Evolutionary conservation across 2,329 filamentous ascomycete genomes (phyloP).

Genomic region (Aspergillus sp.): DNA sequence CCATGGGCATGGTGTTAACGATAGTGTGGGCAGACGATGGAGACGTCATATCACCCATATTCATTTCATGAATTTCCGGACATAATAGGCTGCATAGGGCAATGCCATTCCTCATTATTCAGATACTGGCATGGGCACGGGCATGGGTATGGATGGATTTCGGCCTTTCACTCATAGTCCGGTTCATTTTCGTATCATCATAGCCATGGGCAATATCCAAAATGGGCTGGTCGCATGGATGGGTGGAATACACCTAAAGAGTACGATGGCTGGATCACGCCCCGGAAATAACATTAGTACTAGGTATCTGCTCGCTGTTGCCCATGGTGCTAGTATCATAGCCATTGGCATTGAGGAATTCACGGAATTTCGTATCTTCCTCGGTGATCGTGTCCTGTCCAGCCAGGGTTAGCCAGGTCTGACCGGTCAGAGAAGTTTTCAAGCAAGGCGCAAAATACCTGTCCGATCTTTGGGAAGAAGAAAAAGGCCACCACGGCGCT

Average conservation of each 20-base stretch:
- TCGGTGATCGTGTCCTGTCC: slow-evolving; percentile 66
- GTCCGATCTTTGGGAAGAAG: slow-evolving; percentile 64
- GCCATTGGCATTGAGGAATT: slow-evolving; percentile 63
- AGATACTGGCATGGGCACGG: too few relatives aligned
- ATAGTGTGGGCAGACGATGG: too few relatives aligned
- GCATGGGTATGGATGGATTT: too few relatives aligned
- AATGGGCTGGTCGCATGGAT: background rate
- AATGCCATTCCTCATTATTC: too few relatives aligned
- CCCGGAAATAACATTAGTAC: slow-evolving; percentile 1
- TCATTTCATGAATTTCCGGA: too few relatives aligned
- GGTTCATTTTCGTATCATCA: too few relatives aligned
- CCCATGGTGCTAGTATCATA: slow-evolving; percentile 62
- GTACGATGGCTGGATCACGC: background rate
- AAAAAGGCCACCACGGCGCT: slow-evolving; percentile 60
- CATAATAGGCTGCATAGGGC: too few relatives aligned
- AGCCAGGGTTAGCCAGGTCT: slow-evolving; percentile 14
- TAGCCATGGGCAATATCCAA: background rate
- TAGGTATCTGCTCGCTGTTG: slow-evolving; percentile 7
- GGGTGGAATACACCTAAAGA: background rate
- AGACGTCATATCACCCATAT: too few relatives aligned
- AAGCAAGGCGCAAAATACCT: slow-evolving; percentile 23
- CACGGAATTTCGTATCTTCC: slow-evolving; percentile 69
- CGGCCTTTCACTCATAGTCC: too few relatives aligned
- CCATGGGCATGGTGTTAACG: too few relatives aligned
- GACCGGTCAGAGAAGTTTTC: too few relatives aligned